Conservation (phyloP, 2,329 filamentous ascomycete species). For the Neurospora sp. region DNA sequence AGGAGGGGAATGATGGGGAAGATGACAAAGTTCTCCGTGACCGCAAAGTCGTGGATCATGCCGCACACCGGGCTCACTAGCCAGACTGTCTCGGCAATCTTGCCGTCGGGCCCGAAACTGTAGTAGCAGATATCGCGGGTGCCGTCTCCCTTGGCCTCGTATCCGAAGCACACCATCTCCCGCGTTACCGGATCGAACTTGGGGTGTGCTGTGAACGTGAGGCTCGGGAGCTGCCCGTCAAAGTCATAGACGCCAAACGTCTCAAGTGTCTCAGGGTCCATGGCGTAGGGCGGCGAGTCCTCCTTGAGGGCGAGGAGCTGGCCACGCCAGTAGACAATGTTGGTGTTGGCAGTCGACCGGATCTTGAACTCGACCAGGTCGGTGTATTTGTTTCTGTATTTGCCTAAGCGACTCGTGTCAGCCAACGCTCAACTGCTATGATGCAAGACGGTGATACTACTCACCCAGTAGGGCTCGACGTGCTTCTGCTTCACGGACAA, state of each 20-base stretch:
- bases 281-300: slow-evolving; percentile 30
- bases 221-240: slow-evolving; percentile 27
- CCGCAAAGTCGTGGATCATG: slow-evolving; percentile 33
- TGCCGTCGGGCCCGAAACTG: slow-evolving; percentile 20
- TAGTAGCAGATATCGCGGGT: slow-evolving; percentile 29
- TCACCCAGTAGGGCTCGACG: slow-evolving; percentile 21
- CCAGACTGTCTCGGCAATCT: slow-evolving; percentile 20
- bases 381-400: slow-evolving; percentile 31
- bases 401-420: slow-evolving; percentile 11
- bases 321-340: slow-evolving; percentile 38
- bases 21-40: slow-evolving; percentile 31
- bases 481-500: slow-evolving; percentile 27
- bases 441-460: neutral
- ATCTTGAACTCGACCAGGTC: slow-evolving; percentile 26
- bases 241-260: slow-evolving; percentile 32
- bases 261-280: slow-evolving; percentile 31
- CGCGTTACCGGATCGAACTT: slow-evolving; percentile 31
- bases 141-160: slow-evolving; percentile 31
- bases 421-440: neutral
- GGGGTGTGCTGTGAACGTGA: slow-evolving; percentile 33
- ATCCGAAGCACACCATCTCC: slow-evolving; percentile 31
- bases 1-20: slow-evolving; percentile 27
- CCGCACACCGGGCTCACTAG: slow-evolving; percentile 24
- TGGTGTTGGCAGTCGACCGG: slow-evolving; percentile 37
- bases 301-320: slow-evolving; percentile 40